phyloP scores from a whole-genome alignment of 805 yeast species.

The Lachancea waltii region DNA sequence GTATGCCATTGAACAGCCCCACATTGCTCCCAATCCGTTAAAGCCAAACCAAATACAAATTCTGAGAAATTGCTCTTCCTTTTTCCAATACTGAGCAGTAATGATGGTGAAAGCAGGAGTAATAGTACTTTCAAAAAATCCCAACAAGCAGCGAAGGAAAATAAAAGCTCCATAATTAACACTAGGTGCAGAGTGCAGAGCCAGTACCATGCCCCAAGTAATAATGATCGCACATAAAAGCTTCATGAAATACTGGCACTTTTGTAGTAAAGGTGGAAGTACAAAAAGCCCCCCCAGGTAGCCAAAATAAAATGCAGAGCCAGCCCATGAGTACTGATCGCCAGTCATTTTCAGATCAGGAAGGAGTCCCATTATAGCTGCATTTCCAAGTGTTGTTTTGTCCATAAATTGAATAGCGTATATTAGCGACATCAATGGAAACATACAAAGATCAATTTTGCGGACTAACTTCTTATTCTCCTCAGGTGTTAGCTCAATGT shows the following conservation, averaged over 20 bases:
- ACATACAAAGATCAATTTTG: slow-evolving; percentile 34
- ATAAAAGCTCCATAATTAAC: slow-evolving; percentile 37
- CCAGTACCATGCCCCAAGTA: slow-evolving; percentile 50
- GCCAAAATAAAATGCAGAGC: slow-evolving; percentile 54
- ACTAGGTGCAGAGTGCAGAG: slow-evolving; percentile 42
- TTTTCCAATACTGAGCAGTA: slow-evolving; percentile 49
- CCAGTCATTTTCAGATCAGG: slow-evolving; percentile 37
- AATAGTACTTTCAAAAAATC: slow-evolving; percentile 41
- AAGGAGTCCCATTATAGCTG: slow-evolving; percentile 35
- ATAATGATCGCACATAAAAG: slow-evolving; percentile 40
- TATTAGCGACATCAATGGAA: slow-evolving; percentile 34
- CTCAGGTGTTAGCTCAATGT: not conserved
- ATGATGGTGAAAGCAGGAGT: slow-evolving; percentile 48
- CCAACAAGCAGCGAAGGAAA: slow-evolving; percentile 39
- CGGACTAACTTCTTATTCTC: slow-evolving; percentile 26
- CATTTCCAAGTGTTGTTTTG: slow-evolving; percentile 34
- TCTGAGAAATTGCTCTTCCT: slow-evolving; percentile 36
- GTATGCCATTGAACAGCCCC: slow-evolving; percentile 48
- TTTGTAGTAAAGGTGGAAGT: slow-evolving; percentile 33
- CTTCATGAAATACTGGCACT: slow-evolving; percentile 45
- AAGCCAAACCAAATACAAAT: slow-evolving; percentile 37
- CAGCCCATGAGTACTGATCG: slow-evolving; percentile 42
- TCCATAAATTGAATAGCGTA: slow-evolving; percentile 38
- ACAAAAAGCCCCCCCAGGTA: slow-evolving; percentile 33
- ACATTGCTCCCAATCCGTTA: slow-evolving; percentile 38